These are phyloP conservation scores for Leishmania braziliensis DNA, from an alignment of 208 protist species.

Conservation along the genomic window DNA sequence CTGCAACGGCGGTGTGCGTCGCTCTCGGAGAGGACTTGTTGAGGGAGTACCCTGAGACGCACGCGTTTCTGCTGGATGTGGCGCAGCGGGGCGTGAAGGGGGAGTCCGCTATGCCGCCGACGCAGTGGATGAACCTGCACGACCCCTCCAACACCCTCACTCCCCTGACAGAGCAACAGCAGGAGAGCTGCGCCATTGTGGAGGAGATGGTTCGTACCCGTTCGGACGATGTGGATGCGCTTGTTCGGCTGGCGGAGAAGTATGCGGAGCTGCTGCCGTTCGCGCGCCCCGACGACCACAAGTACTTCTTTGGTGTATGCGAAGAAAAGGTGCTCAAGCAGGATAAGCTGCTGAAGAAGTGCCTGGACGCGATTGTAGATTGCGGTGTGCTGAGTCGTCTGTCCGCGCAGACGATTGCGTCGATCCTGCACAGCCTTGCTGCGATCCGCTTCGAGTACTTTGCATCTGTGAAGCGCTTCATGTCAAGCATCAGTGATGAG, in stretches of 20 bases:
- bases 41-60: conserved; percentile 40
- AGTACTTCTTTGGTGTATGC: conserved; percentile 85
- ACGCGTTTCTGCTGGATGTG: conserved; percentile 55
- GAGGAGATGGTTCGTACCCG: conserved; percentile 73
- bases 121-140: conserved; percentile 77
- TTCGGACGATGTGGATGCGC: conserved; percentile 42
- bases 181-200: conserved; percentile 67
- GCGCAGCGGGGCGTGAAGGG: conserved; percentile 34
- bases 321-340: conserved; percentile 88
- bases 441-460: conserved; percentile 78
- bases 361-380: conserved; percentile 61
- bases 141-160: conserved; percentile 63
- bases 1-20: conserved; percentile 42
- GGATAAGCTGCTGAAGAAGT: conserved; percentile 75
- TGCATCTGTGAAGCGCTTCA: conserved; percentile 62
- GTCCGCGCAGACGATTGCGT: conserved; percentile 62
- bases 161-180: conserved; percentile 60
- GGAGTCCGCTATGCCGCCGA: conserved; percentile 55
- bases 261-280: conserved; percentile 63
- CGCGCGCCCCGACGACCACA: conserved; percentile 80
- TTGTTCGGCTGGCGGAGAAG: conserved; percentile 47
- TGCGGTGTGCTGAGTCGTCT: conserved; percentile 49
- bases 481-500: conserved; percentile 61
- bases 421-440: conserved; percentile 77
- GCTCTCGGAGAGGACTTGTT: conserved; percentile 64